These are phyloP conservation scores for Viola odorata DNA, from an alignment of 345 rosid species.

Conservation along the genomic window DNA sequence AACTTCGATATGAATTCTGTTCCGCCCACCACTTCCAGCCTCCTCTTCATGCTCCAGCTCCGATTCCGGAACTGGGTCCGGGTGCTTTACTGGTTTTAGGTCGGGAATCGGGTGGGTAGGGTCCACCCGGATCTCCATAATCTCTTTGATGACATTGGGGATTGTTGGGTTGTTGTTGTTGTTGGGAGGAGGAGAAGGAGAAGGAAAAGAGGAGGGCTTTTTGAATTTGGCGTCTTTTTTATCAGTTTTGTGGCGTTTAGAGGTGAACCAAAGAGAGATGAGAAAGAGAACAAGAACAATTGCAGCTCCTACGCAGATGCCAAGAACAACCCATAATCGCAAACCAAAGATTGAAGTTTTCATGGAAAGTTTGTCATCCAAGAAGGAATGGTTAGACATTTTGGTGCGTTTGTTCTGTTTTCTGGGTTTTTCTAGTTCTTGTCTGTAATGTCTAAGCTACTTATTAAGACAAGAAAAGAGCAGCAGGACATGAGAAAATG, in stretches of 20 bases:
- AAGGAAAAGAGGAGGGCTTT: too few relatives aligned
- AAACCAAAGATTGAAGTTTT: conserved; percentile 49
- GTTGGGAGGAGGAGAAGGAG: background rate
- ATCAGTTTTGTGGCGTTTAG: conserved; percentile 41
- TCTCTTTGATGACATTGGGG: conserved; percentile 75
- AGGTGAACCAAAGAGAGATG: conserved; percentile 80
- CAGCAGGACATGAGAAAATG: background rate
- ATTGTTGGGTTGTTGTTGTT: conserved; percentile 32
- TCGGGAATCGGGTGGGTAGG: conserved; percentile 34
- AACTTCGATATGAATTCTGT: conserved; percentile 69
- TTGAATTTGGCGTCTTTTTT: conserved; percentile 2
- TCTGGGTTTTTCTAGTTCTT: background rate
- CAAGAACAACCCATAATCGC: conserved; percentile 77
- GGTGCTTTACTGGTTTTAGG: conserved; percentile 29
- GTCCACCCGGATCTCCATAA: conserved; percentile 67
- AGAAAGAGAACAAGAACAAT: conserved; percentile 75
- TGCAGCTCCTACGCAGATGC: conserved; percentile 78
- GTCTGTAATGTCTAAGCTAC: background rate
- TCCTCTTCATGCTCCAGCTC: conserved; percentile 29
- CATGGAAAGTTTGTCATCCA: conserved; percentile 62
- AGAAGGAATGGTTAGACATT: conserved; percentile 64
- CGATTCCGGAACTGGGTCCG: conserved; percentile 44
- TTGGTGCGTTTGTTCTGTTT: conserved; percentile 4
- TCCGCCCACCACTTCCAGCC: conserved; percentile 38
- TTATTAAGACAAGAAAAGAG: background rate